phyloP scores from a whole-genome alignment of 2,329 filamentous ascomycete species.

The Emmonsiellopsis sp. region DNA sequence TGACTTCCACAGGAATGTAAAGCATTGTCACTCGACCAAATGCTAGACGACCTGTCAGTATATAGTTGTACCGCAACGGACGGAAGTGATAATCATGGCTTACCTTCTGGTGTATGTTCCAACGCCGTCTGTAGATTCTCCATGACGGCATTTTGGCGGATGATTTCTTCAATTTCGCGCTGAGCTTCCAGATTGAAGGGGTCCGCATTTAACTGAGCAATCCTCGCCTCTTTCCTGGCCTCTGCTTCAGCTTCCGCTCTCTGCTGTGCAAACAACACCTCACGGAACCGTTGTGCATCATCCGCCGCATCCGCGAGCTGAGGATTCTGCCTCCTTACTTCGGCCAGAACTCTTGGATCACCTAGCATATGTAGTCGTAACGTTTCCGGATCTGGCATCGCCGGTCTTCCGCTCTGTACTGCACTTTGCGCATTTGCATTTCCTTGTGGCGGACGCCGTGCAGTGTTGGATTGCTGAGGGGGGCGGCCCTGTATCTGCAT shows the following conservation, averaged over 20 bases:
- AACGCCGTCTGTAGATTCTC: constrained; percentile 95
- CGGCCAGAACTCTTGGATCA: constrained; percentile 61
- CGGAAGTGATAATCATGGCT: constrained; percentile 21
- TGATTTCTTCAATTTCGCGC: constrained; percentile 89
- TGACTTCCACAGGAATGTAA: constrained; percentile 92
- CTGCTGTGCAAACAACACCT: constrained; percentile 59
- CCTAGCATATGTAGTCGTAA: constrained; percentile 75
- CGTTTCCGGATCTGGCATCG: constrained; percentile 60
- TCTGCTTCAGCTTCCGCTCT: constrained; percentile 64
- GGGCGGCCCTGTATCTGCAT: constrained; percentile 55
- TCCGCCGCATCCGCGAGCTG: constrained; percentile 68
- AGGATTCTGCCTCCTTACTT: constrained; percentile 64
- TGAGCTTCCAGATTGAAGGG: constrained; percentile 92
- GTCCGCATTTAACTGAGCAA: constrained; percentile 80
- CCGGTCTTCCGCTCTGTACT: constrained; percentile 16
- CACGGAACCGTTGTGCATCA: constrained; percentile 65
- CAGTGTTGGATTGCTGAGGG: constrained; percentile 14
- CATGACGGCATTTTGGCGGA: constrained; percentile 85
- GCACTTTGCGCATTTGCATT: constrained; percentile 10
- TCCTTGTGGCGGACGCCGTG: neutral
- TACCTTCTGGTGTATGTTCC: constrained; percentile 95
- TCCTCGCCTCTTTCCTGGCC: constrained; percentile 69
- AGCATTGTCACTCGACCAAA: constrained; percentile 94
- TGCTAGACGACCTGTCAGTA: constrained; percentile 43
- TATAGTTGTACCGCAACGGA: constrained; percentile 1